Conservation (phyloP, 495 filamentous ascomycete genomes). For the Sabuloglossum arenarium region DNA sequence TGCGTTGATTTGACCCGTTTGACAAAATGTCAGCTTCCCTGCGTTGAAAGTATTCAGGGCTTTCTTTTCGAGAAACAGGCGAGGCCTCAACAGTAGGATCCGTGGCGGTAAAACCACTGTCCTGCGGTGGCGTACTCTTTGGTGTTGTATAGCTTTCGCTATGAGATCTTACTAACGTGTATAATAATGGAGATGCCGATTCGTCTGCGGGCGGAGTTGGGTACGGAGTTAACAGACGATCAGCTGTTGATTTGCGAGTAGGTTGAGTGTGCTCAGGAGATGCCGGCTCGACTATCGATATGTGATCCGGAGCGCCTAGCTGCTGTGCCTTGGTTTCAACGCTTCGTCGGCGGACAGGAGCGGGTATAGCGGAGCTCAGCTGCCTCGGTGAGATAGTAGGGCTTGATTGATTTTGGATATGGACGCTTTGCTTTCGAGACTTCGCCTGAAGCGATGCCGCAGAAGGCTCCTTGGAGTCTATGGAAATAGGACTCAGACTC, state of each 20-base stretch:
- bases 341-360: background rate
- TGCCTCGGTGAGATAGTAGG: background rate
- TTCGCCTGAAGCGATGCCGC: background rate
- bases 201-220: background rate
- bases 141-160: background rate
- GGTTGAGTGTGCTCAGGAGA: background rate
- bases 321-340: background rate
- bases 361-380: background rate
- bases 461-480: background rate
- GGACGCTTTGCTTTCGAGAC: background rate
- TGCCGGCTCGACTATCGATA: background rate
- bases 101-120: background rate
- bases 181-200: background rate
- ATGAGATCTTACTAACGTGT: background rate
- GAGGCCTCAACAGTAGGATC: background rate
- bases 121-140: background rate
- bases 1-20: background rate
- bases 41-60: background rate
- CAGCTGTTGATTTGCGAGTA: background rate
- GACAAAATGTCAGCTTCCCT: background rate
- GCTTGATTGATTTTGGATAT: background rate
- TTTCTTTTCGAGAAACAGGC: background rate
- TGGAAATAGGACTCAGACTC: background rate
- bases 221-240: background rate
- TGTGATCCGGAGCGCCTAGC: background rate